These are phyloP conservation scores for Galeopsis tetrahit DNA, from an alignment of 257 asterid genomes.

Conservation along the genomic window DNA sequence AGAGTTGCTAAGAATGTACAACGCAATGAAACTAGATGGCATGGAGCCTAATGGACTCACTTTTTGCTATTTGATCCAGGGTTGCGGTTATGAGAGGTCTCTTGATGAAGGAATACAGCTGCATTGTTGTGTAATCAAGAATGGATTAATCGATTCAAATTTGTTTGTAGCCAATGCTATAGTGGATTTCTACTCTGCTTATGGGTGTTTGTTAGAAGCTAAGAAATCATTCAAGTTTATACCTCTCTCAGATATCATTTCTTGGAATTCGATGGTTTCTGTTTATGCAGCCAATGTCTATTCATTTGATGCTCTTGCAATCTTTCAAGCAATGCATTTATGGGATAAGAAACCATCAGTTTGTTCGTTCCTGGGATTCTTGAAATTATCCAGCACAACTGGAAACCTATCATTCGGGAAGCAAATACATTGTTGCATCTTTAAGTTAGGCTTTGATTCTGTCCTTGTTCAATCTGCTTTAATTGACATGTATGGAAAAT, in stretches of 20 bases:
- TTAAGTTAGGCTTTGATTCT: slow-evolving; percentile 47
- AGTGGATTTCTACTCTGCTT: slow-evolving; percentile 75
- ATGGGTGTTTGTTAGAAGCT: slow-evolving; percentile 50
- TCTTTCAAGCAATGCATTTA: slow-evolving; percentile 46
- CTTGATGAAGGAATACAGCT: slow-evolving; percentile 57
- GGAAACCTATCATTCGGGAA: slow-evolving; percentile 44
- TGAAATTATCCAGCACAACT: slow-evolving; percentile 48
- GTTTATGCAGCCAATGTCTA: slow-evolving; percentile 51
- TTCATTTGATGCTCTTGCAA: slow-evolving; percentile 42
- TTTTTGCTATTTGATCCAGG: slow-evolving; percentile 57
- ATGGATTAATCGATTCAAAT: slow-evolving; percentile 51
- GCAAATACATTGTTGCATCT: slow-evolving; percentile 52
- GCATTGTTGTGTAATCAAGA: slow-evolving; percentile 62
- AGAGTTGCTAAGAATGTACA: slow-evolving; percentile 47
- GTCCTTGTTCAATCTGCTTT: slow-evolving; percentile 55
- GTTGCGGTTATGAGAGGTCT: slow-evolving; percentile 52
- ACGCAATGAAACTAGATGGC: slow-evolving; percentile 47
- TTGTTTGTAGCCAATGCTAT: slow-evolving; percentile 59
- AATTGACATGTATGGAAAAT: slow-evolving; percentile 70
- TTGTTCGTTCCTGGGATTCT: slow-evolving; percentile 55
- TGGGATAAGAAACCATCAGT: slow-evolving; percentile 61
- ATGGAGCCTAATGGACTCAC: slow-evolving; percentile 63
- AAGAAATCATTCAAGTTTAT: slow-evolving; percentile 49
- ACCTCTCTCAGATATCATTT: slow-evolving; percentile 50
- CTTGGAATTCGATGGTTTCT: slow-evolving; percentile 72